Conservation (phyloP, 1,284 basidiomycete species). For the Malassezia globosa region DNA sequence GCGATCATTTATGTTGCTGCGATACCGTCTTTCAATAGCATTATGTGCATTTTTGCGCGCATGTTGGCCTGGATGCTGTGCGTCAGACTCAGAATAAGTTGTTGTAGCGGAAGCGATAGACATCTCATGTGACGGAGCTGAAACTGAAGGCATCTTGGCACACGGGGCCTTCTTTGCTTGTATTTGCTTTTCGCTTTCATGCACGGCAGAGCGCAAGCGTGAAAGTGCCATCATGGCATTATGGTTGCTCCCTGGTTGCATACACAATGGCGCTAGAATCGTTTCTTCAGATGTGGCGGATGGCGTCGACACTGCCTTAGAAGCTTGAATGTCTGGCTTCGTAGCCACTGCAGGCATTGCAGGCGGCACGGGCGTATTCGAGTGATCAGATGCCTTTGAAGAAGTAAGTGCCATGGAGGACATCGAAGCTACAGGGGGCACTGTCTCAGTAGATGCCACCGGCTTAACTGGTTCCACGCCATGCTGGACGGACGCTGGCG, state of each 20-base stretch:
- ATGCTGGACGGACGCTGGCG: neutral
- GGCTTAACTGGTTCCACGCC: neutral
- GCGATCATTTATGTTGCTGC: slow-evolving; percentile 46
- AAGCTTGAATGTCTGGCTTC: too few species aligned
- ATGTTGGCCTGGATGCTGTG: too few species aligned
- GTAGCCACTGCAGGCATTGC: too few species aligned
- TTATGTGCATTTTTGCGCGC: slow-evolving; percentile 42
- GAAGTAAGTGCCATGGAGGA: too few species aligned
- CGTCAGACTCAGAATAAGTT: neutral
- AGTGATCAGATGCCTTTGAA: neutral
- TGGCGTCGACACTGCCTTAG: too few species aligned
- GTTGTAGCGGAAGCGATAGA: neutral
- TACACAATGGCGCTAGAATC: neutral
- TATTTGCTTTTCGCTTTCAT: neutral
- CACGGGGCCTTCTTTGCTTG: neutral
- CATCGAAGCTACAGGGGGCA: neutral
- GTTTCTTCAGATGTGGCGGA: neutral
- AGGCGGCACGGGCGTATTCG: too few species aligned
- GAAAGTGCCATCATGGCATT: neutral
- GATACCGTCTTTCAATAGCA: slow-evolving; percentile 42
- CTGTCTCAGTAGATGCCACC: neutral
- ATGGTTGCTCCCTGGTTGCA: slow-evolving; percentile 1
- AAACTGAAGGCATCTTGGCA: neutral
- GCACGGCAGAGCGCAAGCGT: neutral
- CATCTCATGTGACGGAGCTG: neutral